Evolutionary conservation across 164 flowering plant genomes (phyloP).

Genomic region (Berberis thunbergii): DNA sequence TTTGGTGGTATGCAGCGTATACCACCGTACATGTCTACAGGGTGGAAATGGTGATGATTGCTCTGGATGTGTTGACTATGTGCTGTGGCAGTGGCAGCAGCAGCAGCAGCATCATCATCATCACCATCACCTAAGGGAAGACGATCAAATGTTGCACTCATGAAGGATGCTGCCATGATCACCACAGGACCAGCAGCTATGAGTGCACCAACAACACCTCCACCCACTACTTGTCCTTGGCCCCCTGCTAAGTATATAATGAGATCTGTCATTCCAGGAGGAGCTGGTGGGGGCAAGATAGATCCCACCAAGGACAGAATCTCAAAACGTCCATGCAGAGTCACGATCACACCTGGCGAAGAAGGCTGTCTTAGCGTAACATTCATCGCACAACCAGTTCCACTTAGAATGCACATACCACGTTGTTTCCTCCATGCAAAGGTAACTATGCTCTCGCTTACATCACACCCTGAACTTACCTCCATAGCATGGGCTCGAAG

Average conservation of each 20-base stretch:
- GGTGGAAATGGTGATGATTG: conserved; percentile 24
- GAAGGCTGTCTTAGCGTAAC: conserved; percentile 67
- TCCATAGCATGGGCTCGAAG: conserved; percentile 86
- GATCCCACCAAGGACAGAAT: conserved; percentile 73
- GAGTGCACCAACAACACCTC: conserved; percentile 81
- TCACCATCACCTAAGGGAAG: conserved; percentile 62
- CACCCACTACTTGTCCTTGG: conserved; percentile 48
- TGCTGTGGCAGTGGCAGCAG: neutral
- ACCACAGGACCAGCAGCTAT: conserved; percentile 84
- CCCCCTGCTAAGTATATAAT: conserved; percentile 31
- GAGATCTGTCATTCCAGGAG: conserved; percentile 65
- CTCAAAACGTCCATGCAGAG: conserved; percentile 84
- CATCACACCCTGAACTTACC: conserved; percentile 72
- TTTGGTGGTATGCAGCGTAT: conserved; percentile 30
- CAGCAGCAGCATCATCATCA: too few species aligned
- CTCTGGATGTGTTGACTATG: conserved; percentile 42
- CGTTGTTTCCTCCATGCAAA: conserved; percentile 67
- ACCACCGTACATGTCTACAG: conserved; percentile 33
- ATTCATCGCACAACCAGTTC: conserved; percentile 65
- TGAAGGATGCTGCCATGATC: conserved; percentile 83
- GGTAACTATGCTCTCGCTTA: conserved; percentile 47
- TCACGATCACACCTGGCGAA: conserved; percentile 56
- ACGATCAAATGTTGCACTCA: conserved; percentile 76
- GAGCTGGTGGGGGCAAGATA: conserved; percentile 73
- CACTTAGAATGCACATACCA: conserved; percentile 63